These are phyloP conservation scores for Plantago ovata DNA, from an alignment of 257 asterid genomes.

Conservation along the genomic window DNA sequence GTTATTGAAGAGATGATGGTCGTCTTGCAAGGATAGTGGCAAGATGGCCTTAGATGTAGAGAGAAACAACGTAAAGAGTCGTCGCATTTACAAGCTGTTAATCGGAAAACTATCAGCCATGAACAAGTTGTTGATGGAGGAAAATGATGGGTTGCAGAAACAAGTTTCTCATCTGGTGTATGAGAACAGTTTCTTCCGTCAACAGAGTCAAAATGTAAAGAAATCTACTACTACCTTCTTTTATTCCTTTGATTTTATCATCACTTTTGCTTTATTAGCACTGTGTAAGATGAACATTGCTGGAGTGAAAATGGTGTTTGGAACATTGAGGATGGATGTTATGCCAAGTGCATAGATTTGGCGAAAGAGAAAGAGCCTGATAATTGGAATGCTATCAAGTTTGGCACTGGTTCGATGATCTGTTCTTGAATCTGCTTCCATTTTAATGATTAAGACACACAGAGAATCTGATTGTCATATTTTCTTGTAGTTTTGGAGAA, in stretches of 20 bases:
- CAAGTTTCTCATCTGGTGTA: too few species aligned
- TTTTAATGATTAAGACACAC: background rate
- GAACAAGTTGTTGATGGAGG: slow-evolving; percentile 98
- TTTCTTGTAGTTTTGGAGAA: slow-evolving; percentile 66
- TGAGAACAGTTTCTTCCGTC: slow-evolving; percentile 86
- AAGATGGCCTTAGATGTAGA: slow-evolving; percentile 79
- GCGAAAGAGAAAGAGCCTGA: slow-evolving; percentile 92
- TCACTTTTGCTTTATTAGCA: background rate
- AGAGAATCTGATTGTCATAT: background rate
- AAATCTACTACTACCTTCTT: background rate
- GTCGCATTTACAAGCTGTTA: slow-evolving; percentile 85
- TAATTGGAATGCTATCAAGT: slow-evolving; percentile 94
- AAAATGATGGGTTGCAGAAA: slow-evolving; percentile 91
- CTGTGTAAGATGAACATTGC: slow-evolving; percentile 96
- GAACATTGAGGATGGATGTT: slow-evolving; percentile 95
- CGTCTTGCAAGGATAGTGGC: slow-evolving; percentile 56
- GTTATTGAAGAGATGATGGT: slow-evolving; percentile 64
- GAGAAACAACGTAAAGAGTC: slow-evolving; percentile 96
- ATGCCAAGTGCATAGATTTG: slow-evolving; percentile 90
- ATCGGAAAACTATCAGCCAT: slow-evolving; percentile 83
- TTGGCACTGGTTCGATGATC: too few species aligned
- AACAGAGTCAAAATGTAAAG: slow-evolving; percentile 66
- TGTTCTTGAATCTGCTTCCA: background rate
- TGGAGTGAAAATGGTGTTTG: slow-evolving; percentile 93
- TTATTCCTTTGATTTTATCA: background rate